Conservation (phyloP, 371 early-diverging fungal genomes). For the Funneliformis caledonium region DNA sequence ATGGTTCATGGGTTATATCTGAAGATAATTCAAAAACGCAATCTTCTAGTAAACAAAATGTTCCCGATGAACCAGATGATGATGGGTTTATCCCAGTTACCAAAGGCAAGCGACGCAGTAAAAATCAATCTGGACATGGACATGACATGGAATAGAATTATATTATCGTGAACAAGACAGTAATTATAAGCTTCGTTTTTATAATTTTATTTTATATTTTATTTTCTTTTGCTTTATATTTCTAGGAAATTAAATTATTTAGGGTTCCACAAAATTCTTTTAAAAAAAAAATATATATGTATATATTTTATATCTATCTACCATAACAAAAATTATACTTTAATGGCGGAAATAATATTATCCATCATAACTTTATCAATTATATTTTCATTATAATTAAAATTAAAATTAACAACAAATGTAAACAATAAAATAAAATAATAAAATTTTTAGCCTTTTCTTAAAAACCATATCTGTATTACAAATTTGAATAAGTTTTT, state of each 20-base stretch:
- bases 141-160: background rate
- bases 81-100: conserved; percentile 34
- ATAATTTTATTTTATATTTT: too few relatives aligned
- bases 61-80: conserved; percentile 5
- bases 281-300: background rate
- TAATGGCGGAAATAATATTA: too few relatives aligned
- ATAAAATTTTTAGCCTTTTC: too few relatives aligned
- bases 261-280: background rate
- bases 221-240: too few relatives aligned
- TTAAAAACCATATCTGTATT: too few relatives aligned
- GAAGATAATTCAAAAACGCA: background rate
- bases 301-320: background rate
- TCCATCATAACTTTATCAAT: too few relatives aligned
- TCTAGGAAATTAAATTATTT: background rate
- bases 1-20: background rate
- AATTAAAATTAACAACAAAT: too few relatives aligned
- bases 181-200: background rate
- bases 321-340: too few relatives aligned
- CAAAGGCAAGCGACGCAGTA: conserved; percentile 18
- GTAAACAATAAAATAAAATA: too few relatives aligned
- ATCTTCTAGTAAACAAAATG: background rate
- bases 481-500: too few relatives aligned
- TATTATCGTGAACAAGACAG: background rate
- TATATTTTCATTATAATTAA: too few relatives aligned
- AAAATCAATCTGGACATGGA: background rate